Conservation (phyloP, 192 early-diverging fungal species). For the Gaertneriomyces sp. region DNA sequence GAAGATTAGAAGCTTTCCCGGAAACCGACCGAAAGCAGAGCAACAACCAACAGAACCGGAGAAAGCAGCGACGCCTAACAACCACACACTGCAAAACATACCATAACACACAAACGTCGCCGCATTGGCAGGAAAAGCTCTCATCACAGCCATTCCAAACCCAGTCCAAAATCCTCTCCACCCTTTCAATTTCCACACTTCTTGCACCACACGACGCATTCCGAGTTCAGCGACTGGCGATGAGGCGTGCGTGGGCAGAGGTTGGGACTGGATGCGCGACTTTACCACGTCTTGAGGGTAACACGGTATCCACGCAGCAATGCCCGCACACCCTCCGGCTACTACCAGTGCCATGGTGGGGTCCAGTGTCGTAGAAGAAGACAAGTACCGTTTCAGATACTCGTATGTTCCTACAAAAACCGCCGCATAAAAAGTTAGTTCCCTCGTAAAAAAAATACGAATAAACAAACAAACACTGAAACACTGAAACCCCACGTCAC, state of each 20-base stretch:
- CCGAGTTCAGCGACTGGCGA: constrained; percentile 13
- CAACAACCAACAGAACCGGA: no score
- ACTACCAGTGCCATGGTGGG: background rate
- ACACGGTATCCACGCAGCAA: constrained; percentile 38
- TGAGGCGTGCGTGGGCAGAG: constrained; percentile 51
- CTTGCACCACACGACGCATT: background rate
- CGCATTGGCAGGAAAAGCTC: constrained; percentile 32
- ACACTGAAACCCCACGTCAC: no score
- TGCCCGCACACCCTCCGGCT: constrained; percentile 36
- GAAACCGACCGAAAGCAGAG: no score
- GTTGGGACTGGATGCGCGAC: constrained; percentile 38
- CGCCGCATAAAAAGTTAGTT: background rate
- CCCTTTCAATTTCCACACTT: constrained; percentile 53
- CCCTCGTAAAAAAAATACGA: background rate
- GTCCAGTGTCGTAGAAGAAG: background rate
- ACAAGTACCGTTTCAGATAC: constrained; percentile 4
- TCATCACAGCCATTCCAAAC: constrained; percentile 72
- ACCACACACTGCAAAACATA: background rate
- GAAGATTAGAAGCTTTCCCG: no score
- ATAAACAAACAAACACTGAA: background rate
- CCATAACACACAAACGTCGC: constrained; percentile 25
- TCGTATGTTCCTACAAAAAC: constrained; percentile 1
- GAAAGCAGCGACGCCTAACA: no score
- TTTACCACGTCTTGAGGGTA: constrained; percentile 85
- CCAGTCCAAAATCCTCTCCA: constrained; percentile 74